Conservation (phyloP, 352 stramenopile genomes). For the Globisporangium cederbergense region DNA sequence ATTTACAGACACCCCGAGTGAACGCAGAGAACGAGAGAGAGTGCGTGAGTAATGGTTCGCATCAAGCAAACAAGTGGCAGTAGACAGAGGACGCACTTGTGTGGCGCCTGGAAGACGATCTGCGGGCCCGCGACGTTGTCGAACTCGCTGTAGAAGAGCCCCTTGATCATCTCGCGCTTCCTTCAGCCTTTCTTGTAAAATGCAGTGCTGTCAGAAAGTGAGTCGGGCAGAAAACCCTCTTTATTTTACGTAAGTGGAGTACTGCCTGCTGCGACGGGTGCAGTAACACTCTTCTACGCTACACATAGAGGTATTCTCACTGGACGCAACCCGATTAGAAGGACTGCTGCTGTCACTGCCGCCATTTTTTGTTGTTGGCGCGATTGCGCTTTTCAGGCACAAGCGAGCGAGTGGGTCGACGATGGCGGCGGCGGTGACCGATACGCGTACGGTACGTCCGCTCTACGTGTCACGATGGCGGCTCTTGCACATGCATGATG, state of each 20-base stretch:
- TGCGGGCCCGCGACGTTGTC: constrained; percentile 89
- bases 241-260: background rate
- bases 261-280: background rate
- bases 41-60: background rate
- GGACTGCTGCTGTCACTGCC: background rate
- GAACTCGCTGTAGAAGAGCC: constrained; percentile 91
- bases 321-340: too few relatives aligned
- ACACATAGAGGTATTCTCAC: too few relatives aligned
- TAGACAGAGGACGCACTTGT: constrained; percentile 41
- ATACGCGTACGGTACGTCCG: constrained; percentile 27
- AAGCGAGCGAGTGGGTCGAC: constrained; percentile 1
- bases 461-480: background rate
- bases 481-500: background rate
- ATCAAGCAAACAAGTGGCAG: background rate
- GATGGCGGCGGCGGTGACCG: constrained; percentile 17
- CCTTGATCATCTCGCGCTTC: constrained; percentile 60
- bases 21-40: background rate
- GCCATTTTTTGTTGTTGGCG: constrained; percentile 1
- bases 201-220: too few relatives aligned
- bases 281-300: too few relatives aligned
- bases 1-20: background rate
- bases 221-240: too few relatives aligned
- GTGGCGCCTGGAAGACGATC: constrained; percentile 87
- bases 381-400: constrained; percentile 1
- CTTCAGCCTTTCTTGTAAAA: background rate